These are phyloP conservation scores for Mycena amicta DNA, from an alignment of 768 basidiomycete species.

Conservation along the genomic window DNA sequence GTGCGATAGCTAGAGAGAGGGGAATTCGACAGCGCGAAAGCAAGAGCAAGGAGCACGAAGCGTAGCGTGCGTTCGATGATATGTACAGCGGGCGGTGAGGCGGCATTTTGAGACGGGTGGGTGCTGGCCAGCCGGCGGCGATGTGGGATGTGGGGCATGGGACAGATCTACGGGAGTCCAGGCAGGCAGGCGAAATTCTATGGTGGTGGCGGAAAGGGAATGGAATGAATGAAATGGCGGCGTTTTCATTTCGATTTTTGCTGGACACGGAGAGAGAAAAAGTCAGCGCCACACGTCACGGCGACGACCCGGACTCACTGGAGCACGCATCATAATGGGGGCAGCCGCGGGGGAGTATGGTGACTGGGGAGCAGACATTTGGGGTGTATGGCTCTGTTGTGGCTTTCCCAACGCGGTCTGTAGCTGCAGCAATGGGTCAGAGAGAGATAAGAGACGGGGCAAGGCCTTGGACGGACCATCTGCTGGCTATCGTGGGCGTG, in stretches of 20 bases:
- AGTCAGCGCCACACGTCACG: background rate
- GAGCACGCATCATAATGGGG: background rate
- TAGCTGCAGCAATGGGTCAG: background rate
- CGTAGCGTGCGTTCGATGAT: background rate
- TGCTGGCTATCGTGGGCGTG: background rate
- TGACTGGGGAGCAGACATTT: background rate
- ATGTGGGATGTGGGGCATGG: background rate
- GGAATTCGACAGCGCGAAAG: background rate
- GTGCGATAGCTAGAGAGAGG: background rate
- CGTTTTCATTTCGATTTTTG: background rate
- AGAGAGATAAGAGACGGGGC: background rate
- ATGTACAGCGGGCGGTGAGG: background rate
- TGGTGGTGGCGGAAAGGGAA: background rate
- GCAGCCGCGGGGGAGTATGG: background rate
- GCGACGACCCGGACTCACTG: background rate
- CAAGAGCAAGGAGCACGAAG: background rate
- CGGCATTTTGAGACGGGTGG: background rate
- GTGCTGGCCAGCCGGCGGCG: background rate
- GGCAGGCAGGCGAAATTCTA: background rate
- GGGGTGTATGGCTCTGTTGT: background rate
- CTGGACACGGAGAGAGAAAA: background rate
- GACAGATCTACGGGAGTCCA: background rate
- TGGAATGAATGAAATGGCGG: no score
- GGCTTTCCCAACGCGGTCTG: background rate
- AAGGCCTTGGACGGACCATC: background rate